Evolutionary conservation across 495 filamentous ascomycete species (phyloP), one percentile per base, ranked within the genome.

Genomic region (Neurospora sp.): DNA sequence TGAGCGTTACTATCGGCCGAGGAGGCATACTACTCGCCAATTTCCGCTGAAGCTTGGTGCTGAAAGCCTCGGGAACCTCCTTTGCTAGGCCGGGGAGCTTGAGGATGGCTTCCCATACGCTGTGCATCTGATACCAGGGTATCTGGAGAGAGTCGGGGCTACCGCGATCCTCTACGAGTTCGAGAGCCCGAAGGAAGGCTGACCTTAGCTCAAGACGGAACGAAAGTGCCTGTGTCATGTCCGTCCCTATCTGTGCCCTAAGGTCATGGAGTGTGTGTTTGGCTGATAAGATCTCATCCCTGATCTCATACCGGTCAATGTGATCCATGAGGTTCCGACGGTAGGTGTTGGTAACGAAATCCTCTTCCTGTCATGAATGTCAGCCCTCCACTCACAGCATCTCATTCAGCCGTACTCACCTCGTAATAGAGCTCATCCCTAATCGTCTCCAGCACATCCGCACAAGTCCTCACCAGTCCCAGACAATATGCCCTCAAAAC

Each of bases 21-120:
- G 96, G 96, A 5, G 96, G 96, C 71, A 97, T 93, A 5, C 93
- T 97, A 77, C 93, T 97, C 9, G 96, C 93, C 6, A 99, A 83
- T 74, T 89, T 91, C 14, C 96, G 88, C 78, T 99, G 96, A 12
- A 98, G 87, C 80, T 96, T 97, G 40, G 90, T 87, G 77, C 94
- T 97, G 81, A 97, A 98, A 3, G 96, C 88, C 44, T 90, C 89
- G 14, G 89, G 85, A 3, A 96, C 90, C 2, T 88, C 81, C 74
- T 85, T 90, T 5, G 89, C 93, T n/a, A 94, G 77, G 0, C 80
- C 73, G 20, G 88, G 85, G 0, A 91, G 89, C 46, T 86, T 82
- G 70, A 85, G 81, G 73, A 96, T 82, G 27, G 79, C 71, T 59
- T 83, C 81, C 38, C 92, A 78, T 5, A 86, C 75, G 1, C 76